These are phyloP conservation scores for Fonsecaea pedrosoi DNA, from an alignment of 2,329 filamentous ascomycete species.

Conservation along the genomic window DNA sequence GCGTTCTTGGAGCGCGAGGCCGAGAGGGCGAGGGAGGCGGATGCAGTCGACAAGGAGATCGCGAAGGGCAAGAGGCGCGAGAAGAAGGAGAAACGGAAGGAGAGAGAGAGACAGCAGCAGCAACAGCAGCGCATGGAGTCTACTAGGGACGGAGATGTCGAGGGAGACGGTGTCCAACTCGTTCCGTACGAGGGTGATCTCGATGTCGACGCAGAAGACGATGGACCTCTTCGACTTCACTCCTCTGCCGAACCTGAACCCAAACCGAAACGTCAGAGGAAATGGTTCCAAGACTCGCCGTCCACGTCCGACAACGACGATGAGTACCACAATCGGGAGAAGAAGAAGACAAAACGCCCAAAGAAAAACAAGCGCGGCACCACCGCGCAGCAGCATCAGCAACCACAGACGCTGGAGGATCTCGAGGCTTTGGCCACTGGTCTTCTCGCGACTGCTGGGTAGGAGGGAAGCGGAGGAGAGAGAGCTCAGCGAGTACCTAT, in stretches of 20 bases:
- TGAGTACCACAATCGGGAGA: conserved; percentile 43
- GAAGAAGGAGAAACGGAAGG: conserved; percentile 49
- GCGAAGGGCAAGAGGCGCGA: conserved; percentile 72
- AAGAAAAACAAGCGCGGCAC: conserved; percentile 39
- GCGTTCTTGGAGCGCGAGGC: conserved; percentile 77
- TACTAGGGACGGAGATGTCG: conserved; percentile 43
- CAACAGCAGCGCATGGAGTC: not conserved
- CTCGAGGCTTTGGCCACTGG: conserved; percentile 56
- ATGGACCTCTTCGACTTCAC: conserved; percentile 6
- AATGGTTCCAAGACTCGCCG: conserved; percentile 45
- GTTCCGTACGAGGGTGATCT: conserved; percentile 43
- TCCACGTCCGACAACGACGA: not conserved
- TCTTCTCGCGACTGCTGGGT: conserved; percentile 41
- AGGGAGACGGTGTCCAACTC: conserved; percentile 46
- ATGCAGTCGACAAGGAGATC: conserved; percentile 80
- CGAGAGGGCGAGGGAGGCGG: conserved; percentile 73
- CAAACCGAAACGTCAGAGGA: conserved; percentile 48
- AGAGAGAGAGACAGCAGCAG: conserved; percentile 47
- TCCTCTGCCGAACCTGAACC: conserved; percentile 30
- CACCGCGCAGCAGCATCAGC: conserved; percentile 36
- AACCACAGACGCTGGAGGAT: conserved; percentile 53
- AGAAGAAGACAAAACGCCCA: conserved; percentile 28
- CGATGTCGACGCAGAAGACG: conserved; percentile 36
- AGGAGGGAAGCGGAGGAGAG: not conserved
- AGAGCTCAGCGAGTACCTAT: not conserved